Conservation (phyloP, 495 filamentous ascomycete species). For the Lasiosphaeria miniovina region DNA sequence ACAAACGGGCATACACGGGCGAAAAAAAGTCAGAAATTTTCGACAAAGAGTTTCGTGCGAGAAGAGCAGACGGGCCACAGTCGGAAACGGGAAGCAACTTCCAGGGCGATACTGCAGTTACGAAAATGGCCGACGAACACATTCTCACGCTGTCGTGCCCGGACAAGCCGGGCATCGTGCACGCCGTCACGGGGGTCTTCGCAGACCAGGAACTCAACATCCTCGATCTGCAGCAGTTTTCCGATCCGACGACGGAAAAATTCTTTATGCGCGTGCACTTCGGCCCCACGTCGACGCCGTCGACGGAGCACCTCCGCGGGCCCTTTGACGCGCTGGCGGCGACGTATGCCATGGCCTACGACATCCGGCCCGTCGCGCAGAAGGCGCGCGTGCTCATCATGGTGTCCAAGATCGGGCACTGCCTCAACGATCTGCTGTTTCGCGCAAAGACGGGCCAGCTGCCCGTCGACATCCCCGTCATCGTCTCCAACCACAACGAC, state of each 20-base stretch:
- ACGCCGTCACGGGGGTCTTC: conserved; percentile 69
- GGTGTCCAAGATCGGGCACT: conserved; percentile 79
- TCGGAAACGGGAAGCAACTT: too few relatives aligned
- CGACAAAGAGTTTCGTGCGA: too few relatives aligned
- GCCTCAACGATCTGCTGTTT: conserved; percentile 77
- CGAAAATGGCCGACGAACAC: conserved; percentile 48
- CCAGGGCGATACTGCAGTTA: too few relatives aligned
- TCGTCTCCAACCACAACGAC: conserved; percentile 72
- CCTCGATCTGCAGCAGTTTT: conserved; percentile 71
- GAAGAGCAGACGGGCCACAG: too few relatives aligned
- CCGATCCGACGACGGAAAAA: conserved; percentile 58
- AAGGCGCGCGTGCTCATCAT: conserved; percentile 73
- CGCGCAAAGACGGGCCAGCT: conserved; percentile 61
- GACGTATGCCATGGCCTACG: conserved; percentile 59
- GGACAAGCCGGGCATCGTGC: conserved; percentile 71
- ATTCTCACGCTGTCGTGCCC: conserved; percentile 74
- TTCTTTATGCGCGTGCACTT: conserved; percentile 83
- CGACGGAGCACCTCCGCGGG: conserved; percentile 43
- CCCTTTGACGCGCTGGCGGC: conserved; percentile 54
- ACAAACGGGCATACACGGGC: too few relatives aligned
- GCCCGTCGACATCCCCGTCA: conserved; percentile 63
- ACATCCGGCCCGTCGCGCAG: conserved; percentile 56
- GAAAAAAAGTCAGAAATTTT: too few relatives aligned
- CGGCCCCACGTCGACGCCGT: conserved; percentile 42
- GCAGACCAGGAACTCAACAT: conserved; percentile 67